A percentile compares a stretch with the other conserved stretches of the same genome.
Evolutionary conservation across 2,329 filamentous ascomycete species (phyloP).

Genomic region (Stagonosporopsis tanaceti): DNA sequence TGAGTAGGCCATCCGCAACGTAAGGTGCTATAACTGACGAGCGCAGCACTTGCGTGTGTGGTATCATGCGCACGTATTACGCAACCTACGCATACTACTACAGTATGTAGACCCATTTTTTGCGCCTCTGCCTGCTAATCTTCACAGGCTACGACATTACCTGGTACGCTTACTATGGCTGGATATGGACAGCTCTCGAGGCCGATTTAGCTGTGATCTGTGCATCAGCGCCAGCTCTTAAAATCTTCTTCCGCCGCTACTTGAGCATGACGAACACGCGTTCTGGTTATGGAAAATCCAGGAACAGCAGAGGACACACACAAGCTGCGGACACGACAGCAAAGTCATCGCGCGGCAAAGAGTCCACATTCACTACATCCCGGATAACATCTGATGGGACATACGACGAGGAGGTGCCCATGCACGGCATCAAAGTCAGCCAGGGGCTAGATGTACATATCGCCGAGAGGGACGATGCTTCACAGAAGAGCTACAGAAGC

Average conservation of each 20-base stretch:
- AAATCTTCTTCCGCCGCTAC: constrained; percentile 55
- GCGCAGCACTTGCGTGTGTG: constrained; percentile 43
- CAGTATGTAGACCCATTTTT: constrained; percentile 15
- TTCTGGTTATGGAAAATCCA: constrained; percentile 17
- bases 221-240: constrained; percentile 54
- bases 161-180: constrained; percentile 50
- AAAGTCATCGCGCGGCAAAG: constrained; percentile 9
- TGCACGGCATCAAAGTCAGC: constrained; percentile 34
- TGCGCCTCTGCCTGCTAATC: neutral
- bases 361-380: constrained; percentile 8
- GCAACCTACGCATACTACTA: constrained; percentile 42
- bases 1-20: constrained; percentile 25
- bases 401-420: constrained; percentile 23
- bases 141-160: constrained; percentile 49
- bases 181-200: constrained; percentile 53
- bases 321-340: neutral
- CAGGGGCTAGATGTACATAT: constrained; percentile 30
- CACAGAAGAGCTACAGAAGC: constrained; percentile 30
- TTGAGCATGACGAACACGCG: constrained; percentile 32
- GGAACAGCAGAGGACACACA: constrained; percentile 9
- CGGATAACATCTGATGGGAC: constrained; percentile 15
- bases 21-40: neutral
- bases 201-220: constrained; percentile 54
- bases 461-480: constrained; percentile 30
- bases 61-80: constrained; percentile 50